Conservation (phyloP, 192 early-diverging fungal species). For the Coemansia sp. region DNA sequence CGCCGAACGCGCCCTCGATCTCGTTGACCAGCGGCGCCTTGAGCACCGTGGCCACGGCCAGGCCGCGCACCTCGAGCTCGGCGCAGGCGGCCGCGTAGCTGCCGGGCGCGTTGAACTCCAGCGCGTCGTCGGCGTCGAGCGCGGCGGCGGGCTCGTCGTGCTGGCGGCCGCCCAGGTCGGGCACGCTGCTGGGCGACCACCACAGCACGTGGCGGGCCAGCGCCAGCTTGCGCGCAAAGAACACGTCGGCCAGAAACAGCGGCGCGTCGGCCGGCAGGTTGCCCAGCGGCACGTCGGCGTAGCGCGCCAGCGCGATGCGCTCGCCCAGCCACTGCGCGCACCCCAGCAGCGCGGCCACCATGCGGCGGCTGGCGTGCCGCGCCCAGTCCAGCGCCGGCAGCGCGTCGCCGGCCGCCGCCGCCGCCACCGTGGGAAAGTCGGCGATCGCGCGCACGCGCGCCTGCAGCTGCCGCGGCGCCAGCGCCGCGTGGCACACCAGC, state of each 20-base stretch:
- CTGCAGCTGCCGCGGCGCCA: slow-evolving; percentile 50
- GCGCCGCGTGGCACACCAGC: slow-evolving; percentile 69
- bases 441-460: slow-evolving; percentile 51
- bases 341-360: slow-evolving; percentile 73
- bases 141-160: slow-evolving; percentile 31
- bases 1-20: slow-evolving; percentile 61
- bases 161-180: slow-evolving; percentile 81
- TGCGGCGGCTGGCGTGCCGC: slow-evolving; percentile 58
- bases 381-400: slow-evolving; percentile 89
- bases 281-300: slow-evolving; percentile 83
- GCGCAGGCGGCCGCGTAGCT: slow-evolving; percentile 77
- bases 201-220: slow-evolving; percentile 82
- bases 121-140: slow-evolving; percentile 1
- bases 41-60: slow-evolving; percentile 81
- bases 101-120: slow-evolving; percentile 74
- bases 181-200: slow-evolving; percentile 77
- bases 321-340: slow-evolving; percentile 71
- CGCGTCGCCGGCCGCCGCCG: slow-evolving; percentile 64
- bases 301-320: slow-evolving; percentile 69
- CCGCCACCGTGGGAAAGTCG: slow-evolving; percentile 66
- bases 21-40: slow-evolving; percentile 73
- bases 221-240: slow-evolving; percentile 75
- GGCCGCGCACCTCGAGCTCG: slow-evolving; percentile 73
- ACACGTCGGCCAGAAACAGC: slow-evolving; percentile 78
- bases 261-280: slow-evolving; percentile 81